Base-by-base conservation (phyloP, 192 early-diverging fungal genomes). In the Spinellus fusiger region DNA sequence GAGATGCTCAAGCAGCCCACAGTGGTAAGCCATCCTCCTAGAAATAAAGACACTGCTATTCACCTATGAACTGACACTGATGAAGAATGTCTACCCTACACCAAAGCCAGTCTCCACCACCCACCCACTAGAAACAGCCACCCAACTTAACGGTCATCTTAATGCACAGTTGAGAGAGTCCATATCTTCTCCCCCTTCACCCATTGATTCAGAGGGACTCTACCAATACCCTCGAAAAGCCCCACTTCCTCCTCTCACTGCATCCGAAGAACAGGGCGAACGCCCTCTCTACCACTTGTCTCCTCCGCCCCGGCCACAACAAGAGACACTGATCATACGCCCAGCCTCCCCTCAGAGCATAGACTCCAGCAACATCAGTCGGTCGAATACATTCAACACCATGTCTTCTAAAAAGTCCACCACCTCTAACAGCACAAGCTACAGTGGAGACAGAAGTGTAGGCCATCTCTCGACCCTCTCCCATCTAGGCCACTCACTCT, bases 361-460 rank as follows among this genome's bases (percentile, higher is more conserved):
- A 18, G 28, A 25, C 9, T 62, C 66, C 27, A 28, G 26, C 4
- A 65, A 58, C 35, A 44, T 71, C 9, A 60, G 53, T 53, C 59
- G 69, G 12, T 65, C 69, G 0, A 71, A 71, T 34, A 71, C 69
- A 2, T 71, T 65, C 44, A 71, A 65, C 52, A 71, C 69, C 28
- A 58, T 47, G 1, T 69, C 67, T 13, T 69, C 67, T 12, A 65
- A 58, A 35, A 35, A 56, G 18, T 66, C 64, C 8, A 58, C 15
- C 18, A 18, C 18, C 1, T 44, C 40, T n/a, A n/a, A n/a, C n/a
- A n/a, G n/a, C n/a, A n/a, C n/a, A n/a, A n/a, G n/a, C n/a, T n/a
- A n/a, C n/a, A n/a, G n/a, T n/a, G n/a, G n/a, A n/a, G n/a, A n/a
- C n/a, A n/a, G n/a, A n/a, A n/a, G n/a, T n/a, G n/a, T n/a, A n/a